Evolutionary conservation across 2,329 filamentous ascomycete species (phyloP), one percentile per base, ranked within the genome.

Genomic region (Colletotrichum sp.): DNA sequence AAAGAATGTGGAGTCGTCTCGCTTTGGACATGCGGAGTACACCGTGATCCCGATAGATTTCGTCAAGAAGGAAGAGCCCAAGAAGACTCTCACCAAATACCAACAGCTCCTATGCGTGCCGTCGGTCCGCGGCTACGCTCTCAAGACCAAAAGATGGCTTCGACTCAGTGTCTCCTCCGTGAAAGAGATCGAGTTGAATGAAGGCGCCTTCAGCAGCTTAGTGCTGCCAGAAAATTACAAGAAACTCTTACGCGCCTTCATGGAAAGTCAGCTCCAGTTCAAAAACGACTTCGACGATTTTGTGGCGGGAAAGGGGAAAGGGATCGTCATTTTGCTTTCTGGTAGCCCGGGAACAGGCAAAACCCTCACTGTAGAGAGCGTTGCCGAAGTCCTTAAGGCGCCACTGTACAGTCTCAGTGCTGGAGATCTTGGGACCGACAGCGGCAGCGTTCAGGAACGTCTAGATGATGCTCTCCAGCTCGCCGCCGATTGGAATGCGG

Each of bases 401-500:
- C 55, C 55, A 9, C 55, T 59, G 22, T 59, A 59, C 15, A 59
- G 55, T 59, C 55, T 59, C n/a, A 59, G 25, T 15, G 55, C 55
- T 19, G 55, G 55, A 0, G 55, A 59, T 59, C 55, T 59, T 1
- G 55, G 55, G 25, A 59, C 55, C 22, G 55, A 28, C 55, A 59
- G 55, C 55, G 55, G 27, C 22, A 28, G 11, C 27, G 55, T 59
- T 59, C 55, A 59, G 27, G 25, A 28, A 28, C 55, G 55, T 19
- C 8, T 59, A 11, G 55, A 59, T 59, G 55, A 59, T 28, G 67
- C 55, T 3, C 67, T 69, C n/a, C 28, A 69, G 8, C 25, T 60
- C 15, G 52, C 55, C 9, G 52, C 48, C 19, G 30, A 34, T 12
- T 98, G 95, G 95, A 94, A 94, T 25, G 95, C 95, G 0, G 94